Percentiles rank a stretch among this genome's conserved stretches.
Evolutionary conservation across 1,284 basidiomycete species (phyloP).

Genomic region (Xerocomus subilludens): DNA sequence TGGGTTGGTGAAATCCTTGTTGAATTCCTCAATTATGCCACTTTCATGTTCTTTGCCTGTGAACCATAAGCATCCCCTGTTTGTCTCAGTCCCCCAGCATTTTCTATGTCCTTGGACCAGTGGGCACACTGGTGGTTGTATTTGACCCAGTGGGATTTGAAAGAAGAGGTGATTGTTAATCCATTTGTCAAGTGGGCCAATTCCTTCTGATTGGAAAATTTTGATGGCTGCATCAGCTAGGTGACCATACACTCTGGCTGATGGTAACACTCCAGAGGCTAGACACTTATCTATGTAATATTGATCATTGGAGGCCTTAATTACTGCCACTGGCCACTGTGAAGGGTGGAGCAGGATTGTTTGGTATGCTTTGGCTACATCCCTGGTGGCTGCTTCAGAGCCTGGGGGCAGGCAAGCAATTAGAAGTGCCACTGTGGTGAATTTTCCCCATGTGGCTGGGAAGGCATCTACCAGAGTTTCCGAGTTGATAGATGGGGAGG

Average conservation of each 20-base stretch:
- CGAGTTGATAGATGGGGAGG: not conserved
- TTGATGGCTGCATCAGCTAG: conserved; percentile 49
- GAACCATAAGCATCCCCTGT: not conserved
- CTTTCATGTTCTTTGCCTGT: fast-evolving
- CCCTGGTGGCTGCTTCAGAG: not conserved
- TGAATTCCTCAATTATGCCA: not conserved
- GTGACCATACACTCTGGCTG: conserved; percentile 49
- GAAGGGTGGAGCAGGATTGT: conserved; percentile 4
- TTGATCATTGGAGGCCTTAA: not conserved
- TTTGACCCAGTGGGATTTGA: too few species aligned
- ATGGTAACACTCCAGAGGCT: conserved; percentile 46
- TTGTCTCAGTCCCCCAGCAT: too few species aligned
- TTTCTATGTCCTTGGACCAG: too few species aligned
- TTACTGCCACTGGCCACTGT: conserved; percentile 5
- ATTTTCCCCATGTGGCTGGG: conserved; percentile 12
- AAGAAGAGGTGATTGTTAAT: too few species aligned
- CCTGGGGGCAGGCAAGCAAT: not conserved
- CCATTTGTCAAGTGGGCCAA: conserved; percentile 18
- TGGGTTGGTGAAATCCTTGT: not conserved
- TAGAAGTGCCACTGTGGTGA: not conserved
- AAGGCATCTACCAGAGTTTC: not conserved
- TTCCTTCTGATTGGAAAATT: not conserved
- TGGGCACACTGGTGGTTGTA: too few species aligned
- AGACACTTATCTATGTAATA: conserved; percentile 8
- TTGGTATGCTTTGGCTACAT: conserved; percentile 14